Evolutionary conservation across 495 filamentous ascomycete species (phyloP), one percentile per base, ranked within the genome.

Genomic region (Daldinia concentrica): DNA sequence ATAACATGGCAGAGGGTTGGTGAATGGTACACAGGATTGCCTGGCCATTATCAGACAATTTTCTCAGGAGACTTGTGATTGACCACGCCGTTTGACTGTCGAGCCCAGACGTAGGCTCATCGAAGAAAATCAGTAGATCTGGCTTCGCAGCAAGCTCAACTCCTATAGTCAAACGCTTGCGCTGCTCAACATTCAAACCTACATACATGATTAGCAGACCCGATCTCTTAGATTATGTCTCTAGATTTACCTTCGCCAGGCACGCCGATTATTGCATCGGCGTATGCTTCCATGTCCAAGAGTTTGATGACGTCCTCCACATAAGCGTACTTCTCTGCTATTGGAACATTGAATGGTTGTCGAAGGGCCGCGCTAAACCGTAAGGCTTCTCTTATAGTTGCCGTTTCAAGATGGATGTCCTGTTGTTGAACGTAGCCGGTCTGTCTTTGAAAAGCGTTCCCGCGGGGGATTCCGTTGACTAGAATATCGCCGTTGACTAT

Each of bases 371-470:
- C 92, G 54, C 86, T 89, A 72, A 94, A 93, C 2, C 81, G 76
- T 3, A 94, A 79, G 26, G 91, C 90, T 67, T 90, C 92, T 22
- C 91, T 83, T 24, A 93, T 91, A 2, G 92, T 95, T 1, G 87
- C 83, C 0, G 90, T 93, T 32, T 86, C 83, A 14, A 94, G 83
- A 76, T 96, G 93, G 1, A 97, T 85, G 83, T 97, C 93, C 76
- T 96, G 91, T 74, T 97, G 94, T 75, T 97, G 92, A 15, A 93
- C 94, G 74, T 97, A 97, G 15, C 93, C 93, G 1, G 91, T 94
- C 77, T 93, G 91, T 1, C 93, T 87, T 71, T 93, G 91, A 79
- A 96, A 95, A 2, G 88, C 89, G 6, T 85, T 82, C 58, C 91
- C 90, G 8, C 89, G 86, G 27, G 83, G 86, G 12, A 82, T 82